A percentile compares a stretch with the other conserved stretches of the same genome.
These are phyloP conservation scores for Diaporthe ampelina DNA, from an alignment of 2,329 filamentous ascomycete species.

Conservation along the genomic window DNA sequence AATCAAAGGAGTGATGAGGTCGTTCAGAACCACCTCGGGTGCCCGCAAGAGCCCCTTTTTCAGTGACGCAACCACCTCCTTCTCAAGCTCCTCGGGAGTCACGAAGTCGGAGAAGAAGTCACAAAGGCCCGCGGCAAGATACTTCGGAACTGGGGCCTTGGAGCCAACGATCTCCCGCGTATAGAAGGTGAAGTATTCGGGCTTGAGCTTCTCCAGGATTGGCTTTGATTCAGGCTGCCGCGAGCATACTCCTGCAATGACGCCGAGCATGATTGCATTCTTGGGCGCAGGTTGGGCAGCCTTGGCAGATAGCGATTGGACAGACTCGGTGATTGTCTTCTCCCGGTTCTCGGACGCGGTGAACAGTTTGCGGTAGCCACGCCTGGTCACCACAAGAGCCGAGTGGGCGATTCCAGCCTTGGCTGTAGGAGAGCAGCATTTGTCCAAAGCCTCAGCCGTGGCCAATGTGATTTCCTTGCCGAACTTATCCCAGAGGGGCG, in stretches of 20 bases:
- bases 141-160: conserved; percentile 75
- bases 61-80: conserved; percentile 82
- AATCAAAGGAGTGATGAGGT: conserved; percentile 82
- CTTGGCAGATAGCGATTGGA: conserved; percentile 79
- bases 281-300: conserved; percentile 72
- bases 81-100: conserved; percentile 79
- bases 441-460: conserved; percentile 82
- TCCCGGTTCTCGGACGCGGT: conserved; percentile 69
- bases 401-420: conserved; percentile 78
- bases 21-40: conserved; percentile 88
- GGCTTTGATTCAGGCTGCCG: conserved; percentile 75
- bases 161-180: conserved; percentile 88
- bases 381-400: conserved; percentile 82
- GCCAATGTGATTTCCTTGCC: conserved; percentile 76
- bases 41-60: conserved; percentile 92
- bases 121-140: conserved; percentile 79
- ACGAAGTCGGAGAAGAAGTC: conserved; percentile 89
- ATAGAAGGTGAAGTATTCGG: conserved; percentile 85
- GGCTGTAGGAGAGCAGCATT: conserved; percentile 76
- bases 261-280: conserved; percentile 84
- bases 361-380: conserved; percentile 83
- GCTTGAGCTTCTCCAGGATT: conserved; percentile 75
- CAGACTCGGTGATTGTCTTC: conserved; percentile 72
- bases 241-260: conserved; percentile 88
- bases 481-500: conserved; percentile 74